These are phyloP conservation scores for Arachis hypogaea DNA, from an alignment of 306 rosid genomes.

Conservation along the genomic window DNA sequence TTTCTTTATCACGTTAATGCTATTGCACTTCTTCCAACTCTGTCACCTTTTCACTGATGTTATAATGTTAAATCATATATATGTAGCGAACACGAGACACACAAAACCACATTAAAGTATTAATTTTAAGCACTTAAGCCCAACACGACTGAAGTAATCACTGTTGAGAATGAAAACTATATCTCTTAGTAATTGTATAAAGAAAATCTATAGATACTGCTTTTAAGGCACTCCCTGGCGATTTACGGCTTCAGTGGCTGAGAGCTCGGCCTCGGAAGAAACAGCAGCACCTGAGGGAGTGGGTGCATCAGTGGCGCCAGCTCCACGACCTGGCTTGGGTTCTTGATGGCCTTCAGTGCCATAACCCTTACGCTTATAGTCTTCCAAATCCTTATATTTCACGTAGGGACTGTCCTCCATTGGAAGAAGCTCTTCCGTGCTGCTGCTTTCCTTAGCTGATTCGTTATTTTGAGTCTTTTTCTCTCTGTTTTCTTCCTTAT, in stretches of 20 bases:
- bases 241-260: constrained; percentile 43
- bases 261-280: constrained; percentile 25
- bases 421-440: constrained; percentile 48
- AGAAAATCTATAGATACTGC: background rate
- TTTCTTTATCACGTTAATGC: too few species aligned
- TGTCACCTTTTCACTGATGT: too few species aligned
- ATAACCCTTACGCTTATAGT: constrained; percentile 64
- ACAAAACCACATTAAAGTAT: too few species aligned
- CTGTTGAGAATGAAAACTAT: background rate
- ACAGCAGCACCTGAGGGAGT: constrained; percentile 56
- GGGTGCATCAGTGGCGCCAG: constrained; percentile 71
- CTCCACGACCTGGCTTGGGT: constrained; percentile 58
- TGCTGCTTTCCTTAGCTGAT: constrained; percentile 17
- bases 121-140: background rate
- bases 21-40: too few species aligned
- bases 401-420: constrained; percentile 67
- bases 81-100: too few species aligned
- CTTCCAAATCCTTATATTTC: constrained; percentile 58
- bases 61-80: too few species aligned
- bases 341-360: constrained; percentile 67
- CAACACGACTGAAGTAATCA: background rate
- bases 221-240: constrained; percentile 47
- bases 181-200: background rate
- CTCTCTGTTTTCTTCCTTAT: background rate
- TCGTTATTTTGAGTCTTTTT: constrained; percentile 10